Base-by-base conservation (phyloP, 768 basidiomycete species). In the Galerina marginata region DNA sequence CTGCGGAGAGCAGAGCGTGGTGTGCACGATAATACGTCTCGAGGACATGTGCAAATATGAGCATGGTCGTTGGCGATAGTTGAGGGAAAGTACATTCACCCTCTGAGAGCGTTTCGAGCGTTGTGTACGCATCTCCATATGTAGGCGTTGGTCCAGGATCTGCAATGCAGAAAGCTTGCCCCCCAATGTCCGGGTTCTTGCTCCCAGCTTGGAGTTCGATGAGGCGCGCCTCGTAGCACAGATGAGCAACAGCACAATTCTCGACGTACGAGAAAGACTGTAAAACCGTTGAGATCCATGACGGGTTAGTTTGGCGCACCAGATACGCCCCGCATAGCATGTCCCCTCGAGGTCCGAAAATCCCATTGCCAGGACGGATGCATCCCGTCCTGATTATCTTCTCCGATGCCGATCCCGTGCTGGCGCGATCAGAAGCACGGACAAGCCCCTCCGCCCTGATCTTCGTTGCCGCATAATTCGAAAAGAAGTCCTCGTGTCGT, bases 311-410 rank as follows among this genome's bases (percentile, higher is more conserved):
- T 67, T 81, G 75, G 46, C 87, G 83, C 2, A 81, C 74, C 44
- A 93, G 82, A 69, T 87, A 90, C 16, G 85, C 81, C 2, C 83
- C 89, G 53, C 83, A 85, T 10, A 90, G 68, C 66, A 89, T 81
- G 69, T 92, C 91, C 4, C 90, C 91, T 39, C 90, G 84, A 1
- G 90, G 86, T 2, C 91, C 91, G 70, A 84, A 93, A 3, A 91
- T 74, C 0, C 88, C 90, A 60, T 92, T 92, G 0, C 91, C 90
- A 2, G 91, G 91, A n/a, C 91, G 84, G 44, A 93, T 78, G 61
- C 84, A 88, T 0, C 91, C 90, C 7, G 90, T 92, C 52, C 88
- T 81, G 46, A 92, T 69, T 11, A 77, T 26, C 20, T 60, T 65
- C 6, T 55, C 55, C 12, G 15, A 9, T 36, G 44, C 65, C 10